Evolutionary conservation across 2,329 filamentous ascomycete species (phyloP).

Genomic region (Microdochium bolleyi): DNA sequence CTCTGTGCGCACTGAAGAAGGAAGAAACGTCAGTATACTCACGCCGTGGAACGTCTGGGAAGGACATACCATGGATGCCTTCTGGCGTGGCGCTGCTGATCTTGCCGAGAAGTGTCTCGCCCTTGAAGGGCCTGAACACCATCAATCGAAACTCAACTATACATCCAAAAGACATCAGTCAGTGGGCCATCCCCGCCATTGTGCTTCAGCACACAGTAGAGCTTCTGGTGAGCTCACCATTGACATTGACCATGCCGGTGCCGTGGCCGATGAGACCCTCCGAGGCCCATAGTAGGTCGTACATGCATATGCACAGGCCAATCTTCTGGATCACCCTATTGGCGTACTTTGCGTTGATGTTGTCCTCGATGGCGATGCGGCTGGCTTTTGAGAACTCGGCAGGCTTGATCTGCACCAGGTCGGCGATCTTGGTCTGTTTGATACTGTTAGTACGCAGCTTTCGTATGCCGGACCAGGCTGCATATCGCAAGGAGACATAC

Average conservation of each 20-base stretch:
- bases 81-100: conserved; percentile 68
- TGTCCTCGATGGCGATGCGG: conserved; percentile 82
- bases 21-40: too few species aligned
- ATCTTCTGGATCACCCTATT: conserved; percentile 90
- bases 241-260: conserved; percentile 87
- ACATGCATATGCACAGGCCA: conserved; percentile 87
- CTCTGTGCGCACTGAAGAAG: conserved; percentile 62
- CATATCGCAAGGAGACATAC: conserved; percentile 21
- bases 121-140: conserved; percentile 93
- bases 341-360: conserved; percentile 93
- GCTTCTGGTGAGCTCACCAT: conserved; percentile 47
- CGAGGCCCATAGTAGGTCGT: conserved; percentile 81
- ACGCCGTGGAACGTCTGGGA: too few species aligned
- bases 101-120: conserved; percentile 79
- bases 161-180: background rate
- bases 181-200: background rate
- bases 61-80: conserved; percentile 58
- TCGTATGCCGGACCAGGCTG: background rate
- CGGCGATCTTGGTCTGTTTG: conserved; percentile 77
- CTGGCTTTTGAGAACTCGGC: conserved; percentile 82
- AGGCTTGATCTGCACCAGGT: conserved; percentile 87
- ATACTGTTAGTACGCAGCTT: conserved; percentile 4
- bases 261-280: conserved; percentile 93
- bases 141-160: conserved; percentile 86
- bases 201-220: too few species aligned